Evolutionary conservation across 495 filamentous ascomycete genomes (phyloP).

Genomic region (Aspergillus homomorphus): DNA sequence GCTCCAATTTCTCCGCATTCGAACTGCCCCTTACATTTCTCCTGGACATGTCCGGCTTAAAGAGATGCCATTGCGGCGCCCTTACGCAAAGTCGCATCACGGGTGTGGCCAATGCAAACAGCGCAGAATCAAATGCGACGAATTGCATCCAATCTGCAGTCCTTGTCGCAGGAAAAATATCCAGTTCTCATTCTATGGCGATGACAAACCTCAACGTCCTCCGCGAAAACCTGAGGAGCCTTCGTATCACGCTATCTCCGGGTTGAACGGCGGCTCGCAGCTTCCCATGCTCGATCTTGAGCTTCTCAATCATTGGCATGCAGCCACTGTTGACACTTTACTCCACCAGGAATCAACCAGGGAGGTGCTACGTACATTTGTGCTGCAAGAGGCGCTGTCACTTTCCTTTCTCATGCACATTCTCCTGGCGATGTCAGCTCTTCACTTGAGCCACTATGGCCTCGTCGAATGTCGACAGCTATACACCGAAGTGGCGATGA

Average conservation of each 20-base stretch:
- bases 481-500: conserved; percentile 10
- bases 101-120: conserved; percentile 23
- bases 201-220: background rate
- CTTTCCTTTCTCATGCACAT: conserved; percentile 17
- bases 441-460: conserved; percentile 5
- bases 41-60: background rate
- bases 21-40: background rate
- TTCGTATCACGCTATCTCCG: background rate
- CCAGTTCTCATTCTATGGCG: conserved; percentile 9
- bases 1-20: background rate
- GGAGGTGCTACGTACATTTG: conserved; percentile 4
- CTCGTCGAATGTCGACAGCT: background rate
- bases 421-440: conserved; percentile 10
- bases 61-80: conserved; percentile 18
- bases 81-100: conserved; percentile 20
- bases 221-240: too few relatives aligned
- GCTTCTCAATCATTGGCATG: conserved; percentile 18
- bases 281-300: conserved; percentile 14
- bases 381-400: conserved; percentile 5
- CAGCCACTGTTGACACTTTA: conserved; percentile 1
- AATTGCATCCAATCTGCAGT: conserved; percentile 16
- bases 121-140: conserved; percentile 26
- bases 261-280: background rate
- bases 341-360: background rate
- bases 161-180: conserved; percentile 15